Base-by-base conservation (phyloP, 352 stramenopile genomes). In the Lagenidium giganteum region DNA sequence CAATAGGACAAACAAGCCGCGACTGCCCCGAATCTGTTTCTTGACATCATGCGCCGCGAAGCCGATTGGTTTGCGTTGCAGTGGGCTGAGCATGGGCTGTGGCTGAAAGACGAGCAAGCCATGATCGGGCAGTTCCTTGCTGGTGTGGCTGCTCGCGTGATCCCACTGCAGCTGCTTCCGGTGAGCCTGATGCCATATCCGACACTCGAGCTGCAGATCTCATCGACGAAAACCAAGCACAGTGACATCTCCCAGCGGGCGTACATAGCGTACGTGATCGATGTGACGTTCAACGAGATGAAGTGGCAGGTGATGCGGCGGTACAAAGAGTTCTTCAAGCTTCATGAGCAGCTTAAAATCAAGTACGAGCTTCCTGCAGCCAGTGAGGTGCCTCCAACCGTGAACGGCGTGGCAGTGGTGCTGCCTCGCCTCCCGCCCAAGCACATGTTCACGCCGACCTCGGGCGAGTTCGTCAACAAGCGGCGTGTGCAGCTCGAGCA, bases 181-280 rank as follows among this genome's bases (percentile, higher is more conserved):
- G 42, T 71, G 20, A 67, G 77, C 44, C 35, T 40, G 35, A 79
- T 83, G 66, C 74, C 74, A 9, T 58, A 64, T 6, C 68, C 74
- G 16, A 75, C 61, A 21, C 46, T 84, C 16, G 46, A 74, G 22
- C 29, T 87, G 17, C 28, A 39, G 2, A 82, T 87, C 30, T 45
- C 61, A 1, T 45, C 44, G 8, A 78, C 64, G 11, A 75, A 77
- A 38, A 84, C 54, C 41, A 83, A 79, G 45, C 47, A 80, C 25
- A 87, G 74, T 38, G 74, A 87, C 42, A 50, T 87, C 2, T 80
- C 73, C 2, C 70, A 83, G 31, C 61, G 64, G 8, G 43, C 49
- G 17, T 86, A 78, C 35, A 86, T 70, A 1, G 53, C 46, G 27
- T 87, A 87, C 54, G 43, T 64, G 24, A 70, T 87, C 36, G 67